Evolutionary conservation across 2,329 filamentous ascomycete genomes (phyloP), one percentile per base, ranked within the genome.

Genomic region (Hypoxylon sp.): DNA sequence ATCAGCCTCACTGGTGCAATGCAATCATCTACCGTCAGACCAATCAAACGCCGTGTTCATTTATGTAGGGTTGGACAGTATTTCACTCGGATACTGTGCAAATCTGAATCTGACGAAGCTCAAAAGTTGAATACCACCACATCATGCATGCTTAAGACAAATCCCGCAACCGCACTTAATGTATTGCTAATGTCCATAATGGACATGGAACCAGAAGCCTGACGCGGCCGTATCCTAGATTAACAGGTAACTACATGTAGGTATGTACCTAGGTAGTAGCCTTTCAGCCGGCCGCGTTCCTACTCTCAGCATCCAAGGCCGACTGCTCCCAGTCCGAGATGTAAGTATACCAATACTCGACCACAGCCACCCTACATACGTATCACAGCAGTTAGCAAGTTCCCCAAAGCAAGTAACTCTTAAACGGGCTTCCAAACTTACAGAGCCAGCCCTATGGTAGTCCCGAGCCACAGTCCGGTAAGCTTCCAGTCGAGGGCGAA

Each of bases 401-500:
- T 5, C 28, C 22, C 9, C 26, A 9, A n/a, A n/a, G n/a, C 33
- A 38, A 12, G 8, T 9, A 46, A 6, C 16, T 44, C 40, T 32
- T 12, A 24, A 18, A 26, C 5, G 46, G 38, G n/a, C 48, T 9
- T 44, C 5, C 32, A 6, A 44, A 82, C 84, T 80, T 77, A 86
- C 83, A 91, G 78, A 4, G 83, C 78, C 12, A 97, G 80, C 1
- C 92, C 94, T 68, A 96, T 77, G 0, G 89, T 91, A 5, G 93
- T 87, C 18, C 93, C 92, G 11, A 84, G 81, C 95, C 95, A 98
- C 16, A 98, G 81, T 0, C 95, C 95, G 59, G 87, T 83, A 36
- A 98, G 80, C 48, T 88, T 87, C 93, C 91, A 96, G 18, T 84
- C 84, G 2, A 94, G 80, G 0, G 88, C 90, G 76, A 98, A 97